Conservation (phyloP, 2,329 filamentous ascomycete species). For the Fusarium sp. region DNA sequence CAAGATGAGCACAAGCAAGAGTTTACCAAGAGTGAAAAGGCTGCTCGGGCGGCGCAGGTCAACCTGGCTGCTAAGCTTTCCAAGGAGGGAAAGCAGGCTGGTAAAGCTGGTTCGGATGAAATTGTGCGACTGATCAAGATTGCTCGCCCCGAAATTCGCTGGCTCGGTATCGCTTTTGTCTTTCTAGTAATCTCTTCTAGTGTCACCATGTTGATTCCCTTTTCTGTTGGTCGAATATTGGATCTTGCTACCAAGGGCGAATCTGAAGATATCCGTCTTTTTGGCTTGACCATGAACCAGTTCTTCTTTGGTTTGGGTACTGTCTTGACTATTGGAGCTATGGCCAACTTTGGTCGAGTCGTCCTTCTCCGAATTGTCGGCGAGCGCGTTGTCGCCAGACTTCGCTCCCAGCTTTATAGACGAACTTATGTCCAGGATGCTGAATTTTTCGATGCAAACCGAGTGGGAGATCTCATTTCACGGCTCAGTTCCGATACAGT, state of each 20-base stretch:
- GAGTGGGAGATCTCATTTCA: constrained; percentile 95
- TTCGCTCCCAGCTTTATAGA: constrained; percentile 89
- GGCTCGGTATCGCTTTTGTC: constrained; percentile 80
- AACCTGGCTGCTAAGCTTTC: constrained; percentile 89
- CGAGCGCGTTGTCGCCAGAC: constrained; percentile 89
- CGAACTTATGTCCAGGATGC: constrained; percentile 96
- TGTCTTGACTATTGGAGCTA: constrained; percentile 83
- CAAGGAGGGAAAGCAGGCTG: constrained; percentile 74
- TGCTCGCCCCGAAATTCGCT: constrained; percentile 82
- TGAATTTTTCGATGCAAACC: constrained; percentile 98
- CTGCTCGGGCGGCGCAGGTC: constrained; percentile 84
- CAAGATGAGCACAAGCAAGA: constrained; percentile 51
- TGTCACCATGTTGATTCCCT: constrained; percentile 96
- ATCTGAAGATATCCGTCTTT: constrained; percentile 73
- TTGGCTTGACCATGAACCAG: constrained; percentile 84
- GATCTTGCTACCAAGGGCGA: constrained; percentile 85
- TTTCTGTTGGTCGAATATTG: constrained; percentile 94
- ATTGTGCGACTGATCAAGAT: constrained; percentile 90
- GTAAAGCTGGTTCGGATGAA: constrained; percentile 73
- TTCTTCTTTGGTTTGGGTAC: constrained; percentile 85
- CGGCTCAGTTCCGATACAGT: constrained; percentile 95
- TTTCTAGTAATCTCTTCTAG: constrained; percentile 89
- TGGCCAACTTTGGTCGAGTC: constrained; percentile 92
- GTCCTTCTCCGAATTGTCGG: constrained; percentile 93
- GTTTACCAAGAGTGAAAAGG: constrained; percentile 80